A percentile compares a stretch with the other conserved stretches of the same genome.
These are phyloP conservation scores for Triticum timopheevii DNA, from an alignment of 176 grass and related monocot species.

Conservation along the genomic window DNA sequence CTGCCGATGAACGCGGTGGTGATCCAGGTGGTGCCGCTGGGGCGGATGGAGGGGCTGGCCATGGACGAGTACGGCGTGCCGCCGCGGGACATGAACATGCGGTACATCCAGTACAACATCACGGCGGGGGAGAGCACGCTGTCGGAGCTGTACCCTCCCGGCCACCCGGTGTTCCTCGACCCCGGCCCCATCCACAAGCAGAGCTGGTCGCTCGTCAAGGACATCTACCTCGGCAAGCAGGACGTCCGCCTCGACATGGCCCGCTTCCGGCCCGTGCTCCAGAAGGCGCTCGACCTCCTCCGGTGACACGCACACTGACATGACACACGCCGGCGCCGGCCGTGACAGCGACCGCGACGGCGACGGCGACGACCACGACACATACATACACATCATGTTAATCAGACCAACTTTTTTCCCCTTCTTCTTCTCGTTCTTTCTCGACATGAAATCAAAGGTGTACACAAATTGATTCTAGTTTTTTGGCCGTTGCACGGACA, in stretches of 20 bases:
- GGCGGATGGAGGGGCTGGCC: slow-evolving; percentile 55
- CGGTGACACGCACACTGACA: slow-evolving; percentile 37
- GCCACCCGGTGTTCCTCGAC: slow-evolving; percentile 63
- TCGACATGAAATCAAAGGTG: background rate
- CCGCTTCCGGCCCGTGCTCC: slow-evolving; percentile 51
- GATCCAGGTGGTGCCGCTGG: slow-evolving; percentile 81
- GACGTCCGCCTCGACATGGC: slow-evolving; percentile 61
- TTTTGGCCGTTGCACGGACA: background rate
- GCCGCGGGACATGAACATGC: slow-evolving; percentile 71
- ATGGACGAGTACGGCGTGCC: slow-evolving; percentile 75
- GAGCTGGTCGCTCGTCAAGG: slow-evolving; percentile 57
- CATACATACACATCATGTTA: background rate
- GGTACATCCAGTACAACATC: slow-evolving; percentile 89
- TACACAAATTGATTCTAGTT: background rate
- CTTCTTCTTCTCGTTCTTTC: slow-evolving; percentile 7
- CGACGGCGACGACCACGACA: background rate
- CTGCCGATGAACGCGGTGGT: slow-evolving; percentile 76
- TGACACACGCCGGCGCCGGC: background rate
- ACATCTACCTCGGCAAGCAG: slow-evolving; percentile 73
- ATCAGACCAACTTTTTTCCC: background rate
- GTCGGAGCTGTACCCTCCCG: slow-evolving; percentile 51
- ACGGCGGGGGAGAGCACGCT: slow-evolving; percentile 71
- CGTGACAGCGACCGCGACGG: too few relatives aligned
- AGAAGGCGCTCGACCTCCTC: slow-evolving; percentile 59
- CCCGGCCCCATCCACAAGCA: slow-evolving; percentile 59